Evolutionary conservation across 2,329 filamentous ascomycete genomes (phyloP), one percentile per base, ranked within the genome.

Genomic region (Sporothrix sp.): DNA sequence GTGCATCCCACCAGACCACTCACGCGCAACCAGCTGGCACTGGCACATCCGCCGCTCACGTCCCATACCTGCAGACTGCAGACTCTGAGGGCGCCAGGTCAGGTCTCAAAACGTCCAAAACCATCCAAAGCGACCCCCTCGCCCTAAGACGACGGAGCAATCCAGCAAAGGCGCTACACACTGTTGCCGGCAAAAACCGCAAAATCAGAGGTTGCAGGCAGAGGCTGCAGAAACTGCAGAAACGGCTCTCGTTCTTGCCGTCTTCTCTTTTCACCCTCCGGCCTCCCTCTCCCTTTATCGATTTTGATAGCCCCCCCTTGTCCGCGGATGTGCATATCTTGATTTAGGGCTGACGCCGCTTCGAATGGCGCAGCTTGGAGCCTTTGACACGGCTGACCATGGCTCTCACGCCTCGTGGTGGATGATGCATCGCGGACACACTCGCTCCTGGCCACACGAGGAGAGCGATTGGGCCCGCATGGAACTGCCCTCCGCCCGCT

Each of bases 281-380:
- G 11, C 25, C 3, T 13, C n/a, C 4, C 33, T 21, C 25, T 20
- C 36, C 8, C 20, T 35, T 33, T 18, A n/a, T 47, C 44, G 33
- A 16, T 30, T 37, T 21, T 28, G 33, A 47, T 28, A 47, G 44
- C 23, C n/a, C 21, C 23, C 16, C 10, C 27, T 32, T 16, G 23
- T 27, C 36, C 25, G 20, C 54, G 56, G 48, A 59, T 58, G 58
- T 52, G 39, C 53, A 44, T 50, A 44, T 51, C 52, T 36, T 53
- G 45, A 38, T 48, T 35, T 52, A 52, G 54, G 60, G 61, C 61
- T 61, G 56, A 58, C 57, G 51, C 52, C 54, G 54, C 53, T 56
- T 59, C 60, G 61, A 63, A 66, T 66, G 61, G 62, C 62, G 52
- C 60, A 60, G 51, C 54, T 58, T 46, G 56, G 60, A 51, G 55